phyloP scores from a whole-genome alignment of 106 monocot species.

The Dendrobium catenatum region DNA sequence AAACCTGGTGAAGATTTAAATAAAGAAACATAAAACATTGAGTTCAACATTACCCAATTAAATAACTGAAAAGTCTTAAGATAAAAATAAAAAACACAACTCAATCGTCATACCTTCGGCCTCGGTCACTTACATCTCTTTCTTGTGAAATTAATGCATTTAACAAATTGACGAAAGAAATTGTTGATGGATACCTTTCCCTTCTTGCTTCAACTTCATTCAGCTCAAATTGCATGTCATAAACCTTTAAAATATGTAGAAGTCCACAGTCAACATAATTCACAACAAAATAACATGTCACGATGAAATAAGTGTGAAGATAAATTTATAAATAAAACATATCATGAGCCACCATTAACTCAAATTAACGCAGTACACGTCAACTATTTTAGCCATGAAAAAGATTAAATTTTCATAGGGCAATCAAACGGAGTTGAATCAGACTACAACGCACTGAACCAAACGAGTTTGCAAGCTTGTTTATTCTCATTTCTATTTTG shows the following conservation, averaged over 20 bases:
- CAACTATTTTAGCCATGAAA: too few species aligned
- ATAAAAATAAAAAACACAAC: not conserved
- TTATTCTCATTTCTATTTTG: not conserved
- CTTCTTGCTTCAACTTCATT: constrained; percentile 95
- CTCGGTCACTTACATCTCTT: constrained; percentile 69
- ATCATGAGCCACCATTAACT: not conserved
- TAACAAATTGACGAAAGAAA: constrained; percentile 86
- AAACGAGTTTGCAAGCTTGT: not conserved
- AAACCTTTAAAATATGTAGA: constrained; percentile 36
- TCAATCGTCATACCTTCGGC: constrained; percentile 48
- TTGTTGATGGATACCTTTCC: constrained; percentile 94
- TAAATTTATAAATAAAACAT: not conserved
- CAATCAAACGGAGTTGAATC: not conserved
- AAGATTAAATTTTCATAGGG: not conserved
- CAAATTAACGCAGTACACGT: not conserved
- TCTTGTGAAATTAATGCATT: constrained; percentile 89
- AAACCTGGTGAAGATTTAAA: constrained; percentile 45
- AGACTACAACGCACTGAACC: not conserved
- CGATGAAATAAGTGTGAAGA: not conserved
- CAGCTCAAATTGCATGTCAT: constrained; percentile 91
- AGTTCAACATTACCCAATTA: not conserved
- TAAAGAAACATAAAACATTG: not conserved
- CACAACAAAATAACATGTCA: not conserved
- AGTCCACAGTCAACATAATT: not conserved
- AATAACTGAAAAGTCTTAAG: not conserved